These are phyloP conservation scores for Fomitopsis serialis DNA, from an alignment of 768 basidiomycete species.

Conservation along the genomic window DNA sequence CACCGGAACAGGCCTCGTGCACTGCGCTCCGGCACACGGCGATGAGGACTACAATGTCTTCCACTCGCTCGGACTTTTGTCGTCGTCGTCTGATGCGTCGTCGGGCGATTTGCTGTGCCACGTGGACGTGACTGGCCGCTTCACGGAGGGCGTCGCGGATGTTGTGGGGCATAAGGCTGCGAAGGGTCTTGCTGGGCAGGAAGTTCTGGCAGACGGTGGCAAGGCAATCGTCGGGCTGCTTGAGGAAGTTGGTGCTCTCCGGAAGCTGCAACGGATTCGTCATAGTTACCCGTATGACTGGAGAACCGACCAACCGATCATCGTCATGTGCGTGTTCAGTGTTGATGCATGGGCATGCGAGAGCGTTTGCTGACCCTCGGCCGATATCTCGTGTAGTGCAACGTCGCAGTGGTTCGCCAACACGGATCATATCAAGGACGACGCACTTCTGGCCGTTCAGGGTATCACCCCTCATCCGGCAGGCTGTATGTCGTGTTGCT, in stretches of 20 bases:
- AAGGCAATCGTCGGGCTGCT: conserved; percentile 62
- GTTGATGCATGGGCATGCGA: neutral
- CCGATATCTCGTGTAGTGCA: conserved; percentile 44
- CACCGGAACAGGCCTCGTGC: conserved; percentile 94
- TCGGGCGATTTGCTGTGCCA: conserved; percentile 64
- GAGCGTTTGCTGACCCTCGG: neutral
- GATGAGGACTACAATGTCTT: conserved; percentile 86
- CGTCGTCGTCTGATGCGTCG: conserved; percentile 13
- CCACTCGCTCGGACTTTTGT: conserved; percentile 48
- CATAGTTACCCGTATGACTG: conserved; percentile 97
- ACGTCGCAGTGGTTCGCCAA: conserved; percentile 99
- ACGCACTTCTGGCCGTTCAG: conserved; percentile 64
- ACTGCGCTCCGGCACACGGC: conserved; percentile 93
- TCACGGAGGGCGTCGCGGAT: conserved; percentile 51
- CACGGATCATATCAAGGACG: conserved; percentile 74
- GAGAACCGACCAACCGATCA: conserved; percentile 91
- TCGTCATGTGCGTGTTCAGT: conserved; percentile 61
- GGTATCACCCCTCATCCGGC: conserved; percentile 73
- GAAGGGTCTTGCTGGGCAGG: conserved; percentile 52
- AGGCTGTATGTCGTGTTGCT: conserved; percentile 54
- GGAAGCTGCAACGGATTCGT: conserved; percentile 65
- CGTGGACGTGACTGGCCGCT: conserved; percentile 72
- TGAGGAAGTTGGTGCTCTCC: conserved; percentile 44
- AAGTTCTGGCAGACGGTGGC: conserved; percentile 70
- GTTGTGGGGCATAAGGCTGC: conserved; percentile 50